phyloP scores from a whole-genome alignment of 305 asterid species.

The Fraxinus greggii region DNA sequence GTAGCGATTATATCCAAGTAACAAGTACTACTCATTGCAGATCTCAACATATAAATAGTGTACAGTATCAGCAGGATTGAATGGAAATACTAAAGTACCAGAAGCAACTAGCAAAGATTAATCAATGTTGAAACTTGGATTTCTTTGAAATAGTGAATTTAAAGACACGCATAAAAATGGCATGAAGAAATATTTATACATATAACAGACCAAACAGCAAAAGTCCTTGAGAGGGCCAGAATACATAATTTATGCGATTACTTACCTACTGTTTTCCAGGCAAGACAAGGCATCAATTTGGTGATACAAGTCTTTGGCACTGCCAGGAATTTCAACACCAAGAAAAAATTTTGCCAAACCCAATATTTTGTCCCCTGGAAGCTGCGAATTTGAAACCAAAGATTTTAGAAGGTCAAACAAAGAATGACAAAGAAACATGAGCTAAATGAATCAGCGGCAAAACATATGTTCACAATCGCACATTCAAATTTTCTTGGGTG shows the following conservation, averaged over 20 bases:
- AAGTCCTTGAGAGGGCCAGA: conserved; percentile 4
- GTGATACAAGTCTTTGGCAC: conserved; percentile 70
- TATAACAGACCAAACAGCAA: conserved; percentile 9
- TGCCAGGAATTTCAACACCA: conserved; percentile 82
- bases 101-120: neutral
- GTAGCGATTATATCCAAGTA: neutral
- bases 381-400: conserved; percentile 47
- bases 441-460: neutral
- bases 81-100: neutral
- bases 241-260: conserved; percentile 11
- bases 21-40: neutral
- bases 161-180: conserved; percentile 12
- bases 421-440: neutral
- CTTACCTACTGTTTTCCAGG: conserved; percentile 75
- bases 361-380: conserved; percentile 79
- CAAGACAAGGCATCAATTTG: conserved; percentile 77
- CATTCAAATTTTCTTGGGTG: conserved; percentile 63
- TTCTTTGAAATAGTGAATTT: neutral
- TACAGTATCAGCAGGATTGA: neutral
- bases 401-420: conserved; percentile 20
- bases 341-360: conserved; percentile 92
- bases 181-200: neutral
- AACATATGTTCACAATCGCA: conserved; percentile 27
- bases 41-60: neutral
- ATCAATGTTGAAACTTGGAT: conserved; percentile 11